Base-by-base conservation (phyloP, 441 rosid species). In the Aquilaria agallochum region DNA sequence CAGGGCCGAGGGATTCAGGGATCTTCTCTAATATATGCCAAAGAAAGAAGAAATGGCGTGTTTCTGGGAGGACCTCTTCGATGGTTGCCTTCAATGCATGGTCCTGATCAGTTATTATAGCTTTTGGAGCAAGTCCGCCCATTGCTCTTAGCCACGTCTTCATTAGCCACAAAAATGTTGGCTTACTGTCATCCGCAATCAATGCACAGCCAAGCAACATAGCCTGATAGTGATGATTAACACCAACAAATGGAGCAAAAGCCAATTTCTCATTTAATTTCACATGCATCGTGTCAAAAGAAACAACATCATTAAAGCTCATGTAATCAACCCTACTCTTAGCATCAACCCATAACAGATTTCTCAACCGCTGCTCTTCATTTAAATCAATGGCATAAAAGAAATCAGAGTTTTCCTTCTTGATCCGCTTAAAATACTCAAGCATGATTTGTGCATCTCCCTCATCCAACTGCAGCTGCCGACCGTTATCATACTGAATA, bases 311-410 rank as follows among this genome's bases (percentile, higher is more conserved):
- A 33, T 56, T 72, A 59, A 77, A 74, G 64, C 67, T 72, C 30
- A 51, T 32, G 59, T 74, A 72, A 65, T 77, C 82, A 11, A 74
- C 68, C 73, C 84, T 74, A 61, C 84, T 72, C 71, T 80, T 80
- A 13, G 78, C 82, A 77, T 80, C 84, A 63, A 80, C 70, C 80
- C 84, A 80, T 31, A 80, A 66, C 74, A 80, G 64, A 68, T 61
- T 76, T 63, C 68, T 74, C 63, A 80, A 20, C 1, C 68, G 77
- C 59, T 71, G 84, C 69, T 76, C 84, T 67, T 76, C 84, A 68
- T 71, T 76, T 64, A 80, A 64, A 64, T 80, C 79, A 50, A 80
- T 62, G 32, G 81, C 84, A 62, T 76, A 74, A 64, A 76, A 80
- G 60, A 76, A 80, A 63, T 69, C 68, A 49, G 84, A 68, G 62